Conservation (phyloP, 768 basidiomycete species). For the Podaxis sp. region DNA sequence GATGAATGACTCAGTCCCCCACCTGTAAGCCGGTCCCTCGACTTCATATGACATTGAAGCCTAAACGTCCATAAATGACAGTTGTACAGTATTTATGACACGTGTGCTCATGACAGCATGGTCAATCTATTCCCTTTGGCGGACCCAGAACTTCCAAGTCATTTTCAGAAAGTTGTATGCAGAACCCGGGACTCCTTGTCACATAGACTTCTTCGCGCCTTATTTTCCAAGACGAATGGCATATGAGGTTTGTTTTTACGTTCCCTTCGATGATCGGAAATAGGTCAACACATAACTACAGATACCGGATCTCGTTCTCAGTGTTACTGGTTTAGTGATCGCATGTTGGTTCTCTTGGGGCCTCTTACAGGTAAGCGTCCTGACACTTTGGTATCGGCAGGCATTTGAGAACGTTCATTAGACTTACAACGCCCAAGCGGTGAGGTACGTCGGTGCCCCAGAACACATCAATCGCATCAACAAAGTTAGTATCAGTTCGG, state of each 20-base stretch:
- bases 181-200: constrained; percentile 40
- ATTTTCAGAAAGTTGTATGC: constrained; percentile 35
- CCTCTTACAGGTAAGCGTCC: constrained; percentile 34
- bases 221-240: constrained; percentile 38
- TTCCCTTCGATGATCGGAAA: neutral
- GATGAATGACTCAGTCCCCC: constrained; percentile 48
- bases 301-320: constrained; percentile 47
- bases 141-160: constrained; percentile 28
- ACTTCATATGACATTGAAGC: neutral
- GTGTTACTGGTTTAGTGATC: constrained; percentile 36
- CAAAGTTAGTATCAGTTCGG: constrained; percentile 18
- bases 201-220: constrained; percentile 38
- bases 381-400: neutral
- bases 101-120: constrained; percentile 44
- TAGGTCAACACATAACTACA: constrained; percentile 17
- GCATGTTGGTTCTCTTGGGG: constrained; percentile 40
- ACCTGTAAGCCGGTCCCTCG: constrained; percentile 34
- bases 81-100: constrained; percentile 44
- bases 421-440: constrained; percentile 42
- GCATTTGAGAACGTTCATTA: constrained; percentile 12
- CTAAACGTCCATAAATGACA: constrained; percentile 15
- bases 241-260: constrained; percentile 33
- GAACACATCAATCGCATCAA: constrained; percentile 44
- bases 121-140: constrained; percentile 48
- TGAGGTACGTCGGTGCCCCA: constrained; percentile 52